These are phyloP conservation scores for Cutaneotrichosporon sp. DNA, from an alignment of 1,284 basidiomycete species.

Conservation along the genomic window DNA sequence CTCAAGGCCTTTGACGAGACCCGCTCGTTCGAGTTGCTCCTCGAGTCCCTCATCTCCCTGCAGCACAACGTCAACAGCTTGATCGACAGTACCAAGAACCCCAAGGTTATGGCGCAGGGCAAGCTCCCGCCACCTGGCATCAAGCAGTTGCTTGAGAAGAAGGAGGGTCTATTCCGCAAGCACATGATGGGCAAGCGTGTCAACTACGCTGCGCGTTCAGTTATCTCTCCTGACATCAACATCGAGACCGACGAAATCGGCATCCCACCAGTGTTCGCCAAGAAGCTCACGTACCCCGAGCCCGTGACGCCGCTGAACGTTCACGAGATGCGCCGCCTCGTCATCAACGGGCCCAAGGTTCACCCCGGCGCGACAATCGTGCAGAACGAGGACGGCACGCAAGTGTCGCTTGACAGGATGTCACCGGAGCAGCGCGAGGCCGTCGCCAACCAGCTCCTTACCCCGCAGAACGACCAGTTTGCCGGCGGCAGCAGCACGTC, in stretches of 20 bases:
- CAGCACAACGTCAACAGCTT: conserved; percentile 97
- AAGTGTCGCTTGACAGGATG: conserved; percentile 80
- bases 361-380: conserved; percentile 95
- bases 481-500: conserved; percentile 56
- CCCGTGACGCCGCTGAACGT: conserved; percentile 92
- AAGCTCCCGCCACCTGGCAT: conserved; percentile 91
- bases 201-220: conserved; percentile 97
- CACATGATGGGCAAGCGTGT: conserved; percentile 99
- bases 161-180: conserved; percentile 97
- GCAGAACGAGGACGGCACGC: conserved; percentile 89
- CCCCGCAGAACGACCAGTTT: conserved; percentile 75
- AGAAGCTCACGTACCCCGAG: conserved; percentile 95
- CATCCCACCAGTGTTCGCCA: conserved; percentile 94
- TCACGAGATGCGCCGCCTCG: conserved; percentile 81
- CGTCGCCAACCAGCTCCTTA: conserved; percentile 94
- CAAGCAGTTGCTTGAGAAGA: conserved; percentile 97
- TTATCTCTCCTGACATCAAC: conserved; percentile 99
- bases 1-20: conserved; percentile 38
- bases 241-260: conserved; percentile 99
- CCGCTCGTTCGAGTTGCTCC: conserved; percentile 66
- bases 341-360: conserved; percentile 84
- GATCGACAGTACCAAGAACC: conserved; percentile 96
- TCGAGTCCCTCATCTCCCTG: conserved; percentile 82
- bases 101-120: conserved; percentile 76
- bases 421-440: conserved; percentile 86